Conservation (phyloP, 345 rosid species). For the Moricandia arvensis region DNA sequence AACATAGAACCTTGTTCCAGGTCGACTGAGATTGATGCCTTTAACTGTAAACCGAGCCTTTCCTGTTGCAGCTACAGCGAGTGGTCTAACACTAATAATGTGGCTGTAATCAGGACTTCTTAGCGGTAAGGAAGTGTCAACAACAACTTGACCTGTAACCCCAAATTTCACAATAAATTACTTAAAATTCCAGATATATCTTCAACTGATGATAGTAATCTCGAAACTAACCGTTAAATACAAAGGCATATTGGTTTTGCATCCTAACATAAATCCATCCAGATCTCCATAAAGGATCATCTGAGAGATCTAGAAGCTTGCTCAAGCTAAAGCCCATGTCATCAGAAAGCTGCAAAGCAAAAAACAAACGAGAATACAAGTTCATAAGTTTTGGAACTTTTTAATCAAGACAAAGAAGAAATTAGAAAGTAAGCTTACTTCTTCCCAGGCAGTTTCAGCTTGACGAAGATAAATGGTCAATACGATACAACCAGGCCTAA, state of each 20-base stretch:
- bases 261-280: slow-evolving; percentile 84
- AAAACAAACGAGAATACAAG: slow-evolving; percentile 7
- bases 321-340: slow-evolving; percentile 74
- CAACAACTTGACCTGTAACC: slow-evolving; percentile 78
- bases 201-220: slow-evolving; percentile 12
- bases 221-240: slow-evolving; percentile 60
- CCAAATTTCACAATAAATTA: slow-evolving; percentile 11
- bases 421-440: slow-evolving; percentile 51
- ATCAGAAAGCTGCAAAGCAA: slow-evolving; percentile 56
- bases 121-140: slow-evolving; percentile 65
- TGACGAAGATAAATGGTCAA: slow-evolving; percentile 87
- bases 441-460: slow-evolving; percentile 84
- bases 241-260: slow-evolving; percentile 82
- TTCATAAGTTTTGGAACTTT: slow-evolving; percentile 22
- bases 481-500: slow-evolving; percentile 93
- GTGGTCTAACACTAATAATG: slow-evolving; percentile 71
- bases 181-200: slow-evolving; percentile 14
- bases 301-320: slow-evolving; percentile 72
- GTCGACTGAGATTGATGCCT: slow-evolving; percentile 71
- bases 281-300: slow-evolving; percentile 77
- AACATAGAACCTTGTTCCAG: slow-evolving; percentile 59
- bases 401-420: slow-evolving; percentile 9
- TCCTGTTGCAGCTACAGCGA: slow-evolving; percentile 65
- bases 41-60: slow-evolving; percentile 65
- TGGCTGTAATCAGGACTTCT: slow-evolving; percentile 55